These are phyloP conservation scores for Davidsoniella neocaledoniae DNA, from an alignment of 2,329 filamentous ascomycete species.

Conservation along the genomic window DNA sequence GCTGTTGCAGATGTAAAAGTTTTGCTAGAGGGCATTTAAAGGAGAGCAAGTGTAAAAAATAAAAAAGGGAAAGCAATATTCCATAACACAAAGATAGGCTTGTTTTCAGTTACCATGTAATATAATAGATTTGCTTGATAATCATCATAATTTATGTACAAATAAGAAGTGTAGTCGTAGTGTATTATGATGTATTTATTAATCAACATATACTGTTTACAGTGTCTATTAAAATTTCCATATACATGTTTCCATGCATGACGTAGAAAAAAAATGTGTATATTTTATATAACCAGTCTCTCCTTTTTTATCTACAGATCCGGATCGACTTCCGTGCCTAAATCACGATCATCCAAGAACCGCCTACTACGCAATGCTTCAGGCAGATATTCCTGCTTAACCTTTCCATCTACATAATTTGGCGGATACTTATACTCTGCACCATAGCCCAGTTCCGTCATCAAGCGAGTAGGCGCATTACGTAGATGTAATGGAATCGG, in stretches of 20 bases:
- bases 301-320: slow-evolving; percentile 32
- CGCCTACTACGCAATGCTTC: slow-evolving; percentile 49
- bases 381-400: slow-evolving; percentile 82
- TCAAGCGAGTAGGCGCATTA: slow-evolving; percentile 80
- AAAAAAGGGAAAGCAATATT: no score
- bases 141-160: no score
- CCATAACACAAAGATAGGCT: slow-evolving; percentile 1
- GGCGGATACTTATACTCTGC: slow-evolving; percentile 95
- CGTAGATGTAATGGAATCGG: slow-evolving; percentile 76
- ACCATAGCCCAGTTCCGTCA: slow-evolving; percentile 86
- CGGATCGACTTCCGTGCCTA: slow-evolving; percentile 64
- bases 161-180: no score
- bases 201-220: no score
- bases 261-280: no score
- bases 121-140: no score
- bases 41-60: no score
- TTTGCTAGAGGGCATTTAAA: background rate
- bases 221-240: no score
- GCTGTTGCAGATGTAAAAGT: slow-evolving; percentile 42
- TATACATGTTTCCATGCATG: no score
- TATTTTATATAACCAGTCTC: no score
- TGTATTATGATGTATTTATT: no score
- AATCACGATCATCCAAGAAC: slow-evolving; percentile 66
- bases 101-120: no score
- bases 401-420: slow-evolving; percentile 65